Base-by-base conservation (phyloP, 1,139 yeast genomes). In the Blastobotrys malaysiensis region DNA sequence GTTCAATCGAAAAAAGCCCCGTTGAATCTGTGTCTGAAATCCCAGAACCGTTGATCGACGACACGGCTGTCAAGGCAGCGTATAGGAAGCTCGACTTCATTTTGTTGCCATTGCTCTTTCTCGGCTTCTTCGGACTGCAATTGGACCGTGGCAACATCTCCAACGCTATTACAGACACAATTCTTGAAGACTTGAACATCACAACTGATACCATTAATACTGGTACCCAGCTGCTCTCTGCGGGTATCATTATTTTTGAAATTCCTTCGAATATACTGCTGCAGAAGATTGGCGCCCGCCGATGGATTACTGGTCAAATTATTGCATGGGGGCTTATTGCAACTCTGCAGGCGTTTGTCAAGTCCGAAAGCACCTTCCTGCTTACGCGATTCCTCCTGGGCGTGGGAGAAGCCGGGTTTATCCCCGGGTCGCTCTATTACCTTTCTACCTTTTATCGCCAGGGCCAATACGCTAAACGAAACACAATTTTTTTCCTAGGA, bases 381-480 rank as follows among this genome's bases (percentile, higher is more conserved):
- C 39, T 31, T 7, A 31, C 39, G 5, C 39, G 84, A 63, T 70
- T 79, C 53, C 65, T 80, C 49, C 67, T 81, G 48, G 87, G 87
- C 21, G 66, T 80, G 48, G 74, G 78, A 48, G 86, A 83, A 64
- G 75, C 83, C 36, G 84, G 83, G 1, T 77, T 80, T 60, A 81
- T 80, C 63, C 81, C 83, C 5, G 81, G 82, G 52, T 79, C 58
- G 16, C 58, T 61, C 46, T 63, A 59, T 49, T 56, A 61, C 44
- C 52, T 63, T 36, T 57, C 65, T 11, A 63, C 60, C 45, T 64
- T 65, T 56, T 64, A 64, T 52, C 56, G 65, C 43, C 54, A 64
- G 18, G 57, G 60, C 14, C 66, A 64, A 52, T 58, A 59, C 19
- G 63, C 65, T 6, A 54, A 60, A 43, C 57, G 66, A n/a, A 50